Conservation (phyloP, 176 grass and related monocot genomes). For the Alopecurus myosuroides region DNA sequence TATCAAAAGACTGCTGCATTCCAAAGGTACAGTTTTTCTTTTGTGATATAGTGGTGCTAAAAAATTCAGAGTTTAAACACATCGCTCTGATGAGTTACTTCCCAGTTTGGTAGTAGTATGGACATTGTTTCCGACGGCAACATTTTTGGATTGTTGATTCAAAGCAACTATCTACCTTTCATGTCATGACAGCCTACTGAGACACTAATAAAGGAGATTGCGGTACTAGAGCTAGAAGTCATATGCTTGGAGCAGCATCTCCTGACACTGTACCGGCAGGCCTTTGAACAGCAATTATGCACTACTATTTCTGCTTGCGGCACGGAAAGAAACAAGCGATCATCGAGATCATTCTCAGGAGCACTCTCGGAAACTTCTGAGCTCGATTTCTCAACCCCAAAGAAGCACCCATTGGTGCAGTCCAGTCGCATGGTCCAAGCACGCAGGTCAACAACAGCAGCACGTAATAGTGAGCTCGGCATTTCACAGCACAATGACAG, state of each 20-base stretch:
- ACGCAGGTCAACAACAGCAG: conserved; percentile 44
- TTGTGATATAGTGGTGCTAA: background rate
- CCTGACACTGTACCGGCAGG: conserved; percentile 64
- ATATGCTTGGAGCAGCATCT: conserved; percentile 91
- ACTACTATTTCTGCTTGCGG: conserved; percentile 15
- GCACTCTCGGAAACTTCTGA: conserved; percentile 27
- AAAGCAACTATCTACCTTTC: background rate
- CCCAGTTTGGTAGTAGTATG: background rate
- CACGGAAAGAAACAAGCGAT: conserved; percentile 11
- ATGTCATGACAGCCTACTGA: conserved; percentile 60
- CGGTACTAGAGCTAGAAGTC: conserved; percentile 90
- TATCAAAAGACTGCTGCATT: conserved; percentile 45
- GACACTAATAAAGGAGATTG: conserved; percentile 82
- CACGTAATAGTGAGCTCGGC: conserved; percentile 16
- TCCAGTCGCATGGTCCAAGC: conserved; percentile 38
- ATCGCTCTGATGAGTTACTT: background rate
- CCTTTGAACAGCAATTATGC: conserved; percentile 65
- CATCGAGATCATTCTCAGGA: conserved; percentile 37
- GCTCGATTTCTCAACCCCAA: conserved; percentile 36
- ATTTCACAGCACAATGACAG: conserved; percentile 8
- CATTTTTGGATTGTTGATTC: background rate
- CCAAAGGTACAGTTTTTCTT: conserved; percentile 48
- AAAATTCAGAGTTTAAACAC: background rate
- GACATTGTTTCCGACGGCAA: background rate
- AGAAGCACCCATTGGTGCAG: conserved; percentile 31